These are phyloP conservation scores for Saturnispora hagleri DNA, from an alignment of 805 yeast species.

Conservation along the genomic window DNA sequence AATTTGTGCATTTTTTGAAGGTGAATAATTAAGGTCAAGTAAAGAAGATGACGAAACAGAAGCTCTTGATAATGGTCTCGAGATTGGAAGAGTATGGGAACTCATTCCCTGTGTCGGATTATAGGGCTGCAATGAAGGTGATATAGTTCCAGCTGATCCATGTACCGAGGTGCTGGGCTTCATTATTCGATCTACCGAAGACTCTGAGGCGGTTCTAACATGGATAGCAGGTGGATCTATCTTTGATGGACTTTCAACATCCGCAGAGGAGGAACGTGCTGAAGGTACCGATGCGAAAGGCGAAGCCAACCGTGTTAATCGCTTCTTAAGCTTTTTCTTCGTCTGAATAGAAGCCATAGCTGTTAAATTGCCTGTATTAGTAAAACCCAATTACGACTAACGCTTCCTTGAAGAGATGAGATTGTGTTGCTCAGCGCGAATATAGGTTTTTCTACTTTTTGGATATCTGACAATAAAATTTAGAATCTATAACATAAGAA, in stretches of 20 bases:
- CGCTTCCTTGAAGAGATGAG: not conserved
- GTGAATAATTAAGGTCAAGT: constrained; percentile 1
- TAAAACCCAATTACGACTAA: not conserved
- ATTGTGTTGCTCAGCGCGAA: not conserved
- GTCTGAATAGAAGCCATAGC: not conserved
- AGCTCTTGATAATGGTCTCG: constrained; percentile 5
- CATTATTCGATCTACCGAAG: not conserved
- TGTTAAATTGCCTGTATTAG: not conserved
- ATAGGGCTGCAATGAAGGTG: not conserved
- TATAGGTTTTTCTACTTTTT: not conserved
- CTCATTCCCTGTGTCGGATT: not conserved
- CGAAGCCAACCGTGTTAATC: constrained; percentile 1
- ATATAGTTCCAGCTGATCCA: not conserved
- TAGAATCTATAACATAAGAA: not conserved
- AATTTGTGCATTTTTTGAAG: not conserved
- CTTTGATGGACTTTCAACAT: not conserved
- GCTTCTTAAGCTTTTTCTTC: not conserved
- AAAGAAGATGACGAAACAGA: not conserved
- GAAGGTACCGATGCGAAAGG: constrained; percentile 1
- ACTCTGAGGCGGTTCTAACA: not conserved
- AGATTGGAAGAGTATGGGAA: not conserved
- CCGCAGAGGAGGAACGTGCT: not conserved
- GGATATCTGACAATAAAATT: not conserved
- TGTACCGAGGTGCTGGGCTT: not conserved
- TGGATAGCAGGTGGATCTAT: not conserved